Evolutionary conservation across 345 rosid species (phyloP), one percentile per base, ranked within the genome.

Genomic region (Lepidium aucheri): DNA sequence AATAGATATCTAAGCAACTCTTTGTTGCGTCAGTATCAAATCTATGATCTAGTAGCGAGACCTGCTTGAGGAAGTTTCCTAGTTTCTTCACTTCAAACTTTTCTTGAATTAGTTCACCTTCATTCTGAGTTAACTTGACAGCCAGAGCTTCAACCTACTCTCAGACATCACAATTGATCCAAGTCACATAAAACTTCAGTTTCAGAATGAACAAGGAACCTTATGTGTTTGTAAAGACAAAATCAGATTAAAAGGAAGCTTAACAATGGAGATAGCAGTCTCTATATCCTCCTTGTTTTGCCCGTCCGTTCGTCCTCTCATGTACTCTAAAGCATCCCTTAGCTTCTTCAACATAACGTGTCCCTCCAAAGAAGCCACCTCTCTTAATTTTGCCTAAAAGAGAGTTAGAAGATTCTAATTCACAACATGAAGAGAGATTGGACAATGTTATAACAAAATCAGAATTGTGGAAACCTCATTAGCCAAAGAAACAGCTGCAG

Each of bases 281-380:
- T 95, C 99, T 0, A 91, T 91, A 76, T 95, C 99, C 53, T 91
- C 94, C 73, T 95, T 95, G 86, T 83, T 81, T 77, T 81, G 82
- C 20, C 98, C 98, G 0, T 88, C 81, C 71, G 83, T 85, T 5
- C 95, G 88, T 46, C 97, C 90, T 82, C 94, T 87, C 77, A 95
- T 77, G 61, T 96, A 77, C 79, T 95, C 99, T 78, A 95, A 76
- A 53, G 95, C 99, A 84, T 95, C 99, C 65, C 99, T 87, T 26
- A 95, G 93, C 82, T 95, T 95, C 84, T 95, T 95, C 81, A 95
- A 79, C 82, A 95, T 87, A 57, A 91, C 97, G 68, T 95, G 98
- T 53, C 97, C 97, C 68, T 95, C 99, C 78, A 95, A 79, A 72
- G 99, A 95, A 79, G 98, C 89, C 65, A 80, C 95, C 24, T 95